Evolutionary conservation across 371 early-diverging fungal species (phyloP), one percentile per base, ranked within the genome.

Genomic region (Mucor irregularis): DNA sequence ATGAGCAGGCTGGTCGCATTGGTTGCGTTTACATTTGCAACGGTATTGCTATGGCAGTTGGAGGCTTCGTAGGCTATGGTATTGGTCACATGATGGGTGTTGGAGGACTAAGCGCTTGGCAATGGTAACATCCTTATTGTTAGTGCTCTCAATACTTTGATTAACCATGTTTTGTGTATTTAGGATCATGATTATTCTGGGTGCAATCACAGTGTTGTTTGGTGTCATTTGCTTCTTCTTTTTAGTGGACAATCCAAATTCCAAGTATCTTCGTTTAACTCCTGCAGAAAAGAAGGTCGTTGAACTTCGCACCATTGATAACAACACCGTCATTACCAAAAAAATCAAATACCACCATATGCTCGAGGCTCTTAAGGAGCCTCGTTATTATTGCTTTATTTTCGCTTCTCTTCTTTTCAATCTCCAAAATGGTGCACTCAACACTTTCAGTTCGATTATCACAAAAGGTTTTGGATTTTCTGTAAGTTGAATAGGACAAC

Each of bases 61-160:
- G 85, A 56, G 89, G 86, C 0, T 73, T 85, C 4, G 68, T 85
- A 5, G 74, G 84, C 6, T 81, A 84, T 35, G 87, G 82, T 11
- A 74, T 89, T 42, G 69, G 57, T 14, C 56, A 71, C 24, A 82
- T 89, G 56, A 58, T 68, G 19, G 52, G 66, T 16, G 62, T 60
- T 31, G 58, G 57, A 11, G 70, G 68, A 10, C 55, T 86, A 17
- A 30, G 45, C 21, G 55, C 61, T 8, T 87, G 89, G 88, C 72
- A 76, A 66, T 87, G 87, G 74, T 35, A 26, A 25, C n/a, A 6
- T 34, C 33, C 25, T 40, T 30, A 52, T 31, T 35, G 40, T 37
- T 7, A 49, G 43, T 34, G 69, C 66, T 33, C 62, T 69, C 1
- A 40, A 58, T 34, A 68, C 67, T 5, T 71, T 71, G 33, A 65